Conservation (phyloP, 257 asterid genomes). For the Avicennia marina region DNA sequence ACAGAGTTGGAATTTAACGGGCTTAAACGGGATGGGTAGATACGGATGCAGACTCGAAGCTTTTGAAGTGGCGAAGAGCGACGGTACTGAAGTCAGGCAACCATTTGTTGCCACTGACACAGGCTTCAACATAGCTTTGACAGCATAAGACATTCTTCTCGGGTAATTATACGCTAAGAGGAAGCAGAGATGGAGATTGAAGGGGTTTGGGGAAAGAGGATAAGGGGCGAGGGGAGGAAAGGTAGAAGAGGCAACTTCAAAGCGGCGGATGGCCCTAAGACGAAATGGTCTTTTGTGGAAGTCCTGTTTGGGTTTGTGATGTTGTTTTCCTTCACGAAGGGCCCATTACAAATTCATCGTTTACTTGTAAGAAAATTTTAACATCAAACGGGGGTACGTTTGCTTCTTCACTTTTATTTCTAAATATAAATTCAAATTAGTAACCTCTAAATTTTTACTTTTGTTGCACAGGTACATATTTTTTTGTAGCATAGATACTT, state of each 20-base stretch:
- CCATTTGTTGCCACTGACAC: conserved; percentile 48
- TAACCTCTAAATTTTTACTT: too few relatives aligned
- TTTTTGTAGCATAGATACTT: too few relatives aligned
- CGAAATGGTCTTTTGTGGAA: too few relatives aligned
- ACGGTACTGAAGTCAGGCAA: conserved; percentile 45
- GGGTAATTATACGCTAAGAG: neutral
- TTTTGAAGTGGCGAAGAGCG: conserved; percentile 40
- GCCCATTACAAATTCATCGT: too few relatives aligned
- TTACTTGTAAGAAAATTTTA: too few relatives aligned
- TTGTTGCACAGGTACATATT: too few relatives aligned
- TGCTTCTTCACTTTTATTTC: too few relatives aligned
- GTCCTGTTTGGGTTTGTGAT: too few relatives aligned
- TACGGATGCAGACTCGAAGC: conserved; percentile 29
- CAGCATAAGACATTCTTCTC: conserved; percentile 42
- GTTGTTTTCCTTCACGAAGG: too few relatives aligned
- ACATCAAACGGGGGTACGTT: too few relatives aligned
- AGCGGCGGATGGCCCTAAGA: conserved; percentile 40
- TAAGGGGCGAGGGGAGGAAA: conserved; percentile 17
- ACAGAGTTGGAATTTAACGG: conserved; percentile 39
- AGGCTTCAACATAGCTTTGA: conserved; percentile 40
- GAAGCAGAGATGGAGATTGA: conserved; percentile 21
- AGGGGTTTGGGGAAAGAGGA: conserved; percentile 19
- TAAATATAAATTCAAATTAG: too few relatives aligned
- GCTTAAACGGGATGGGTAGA: conserved; percentile 35
- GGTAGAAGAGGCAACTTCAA: neutral